Conservation (phyloP, 345 rosid species). For the Citrus trifoliata region DNA sequence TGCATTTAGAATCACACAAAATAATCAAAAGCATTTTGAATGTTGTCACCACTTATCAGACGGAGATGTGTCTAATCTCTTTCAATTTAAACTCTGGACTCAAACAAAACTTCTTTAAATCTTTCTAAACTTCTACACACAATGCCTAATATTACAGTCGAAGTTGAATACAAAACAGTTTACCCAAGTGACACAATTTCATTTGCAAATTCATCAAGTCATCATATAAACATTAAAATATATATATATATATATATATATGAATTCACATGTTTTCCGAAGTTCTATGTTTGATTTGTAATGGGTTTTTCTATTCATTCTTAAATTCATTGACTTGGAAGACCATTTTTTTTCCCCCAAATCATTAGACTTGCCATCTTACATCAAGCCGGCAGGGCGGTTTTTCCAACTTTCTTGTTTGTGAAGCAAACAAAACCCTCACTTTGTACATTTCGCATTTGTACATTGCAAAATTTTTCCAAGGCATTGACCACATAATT, state of each 20-base stretch:
- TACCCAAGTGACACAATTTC: background rate
- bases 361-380: conserved; percentile 1
- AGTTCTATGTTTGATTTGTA: background rate
- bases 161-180: background rate
- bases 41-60: too few relatives aligned
- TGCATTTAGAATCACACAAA: too few relatives aligned
- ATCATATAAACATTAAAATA: background rate
- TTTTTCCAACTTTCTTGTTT: background rate
- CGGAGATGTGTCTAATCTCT: too few relatives aligned
- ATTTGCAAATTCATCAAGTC: background rate
- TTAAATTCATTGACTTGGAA: background rate
- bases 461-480: too few relatives aligned
- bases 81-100: too few relatives aligned
- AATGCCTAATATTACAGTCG: background rate
- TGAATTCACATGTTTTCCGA: background rate
- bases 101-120: background rate
- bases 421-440: conserved; percentile 1
- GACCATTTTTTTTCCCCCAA: background rate
- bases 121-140: background rate
- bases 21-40: too few relatives aligned
- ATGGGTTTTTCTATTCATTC: background rate
- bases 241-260: too few relatives aligned
- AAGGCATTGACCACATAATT: background rate
- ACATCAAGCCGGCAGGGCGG: conserved; percentile 23
- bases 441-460: background rate